Percentiles rank a stretch among this genome's conserved stretches.
These are phyloP conservation scores for Apocynum venetum DNA, from an alignment of 257 asterid genomes.

Conservation along the genomic window DNA sequence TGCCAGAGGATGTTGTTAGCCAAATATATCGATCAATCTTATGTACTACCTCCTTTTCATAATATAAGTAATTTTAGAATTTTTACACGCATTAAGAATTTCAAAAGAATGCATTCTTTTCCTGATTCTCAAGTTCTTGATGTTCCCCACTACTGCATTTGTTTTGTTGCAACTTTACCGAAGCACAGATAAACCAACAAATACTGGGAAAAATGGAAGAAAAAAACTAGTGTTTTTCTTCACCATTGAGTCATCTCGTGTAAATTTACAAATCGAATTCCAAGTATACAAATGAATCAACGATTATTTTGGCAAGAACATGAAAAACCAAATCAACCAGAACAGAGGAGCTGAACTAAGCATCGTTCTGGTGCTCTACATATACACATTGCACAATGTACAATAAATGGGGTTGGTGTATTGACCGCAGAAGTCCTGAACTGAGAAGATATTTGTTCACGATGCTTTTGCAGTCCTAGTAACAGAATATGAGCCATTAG, in stretches of 20 bases:
- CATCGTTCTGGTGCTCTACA: conserved; percentile 6
- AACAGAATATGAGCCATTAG: conserved; percentile 1
- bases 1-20: neutral
- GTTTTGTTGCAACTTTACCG: too few species aligned
- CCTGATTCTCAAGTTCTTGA: neutral
- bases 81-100: too few species aligned
- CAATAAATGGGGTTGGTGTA: neutral
- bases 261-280: neutral
- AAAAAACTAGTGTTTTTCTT: neutral
- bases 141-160: neutral
- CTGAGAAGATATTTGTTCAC: neutral
- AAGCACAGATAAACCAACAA: neutral
- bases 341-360: neutral
- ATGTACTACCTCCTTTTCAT: too few species aligned
- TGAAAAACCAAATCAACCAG: neutral
- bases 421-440: neutral
- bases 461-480: conserved; percentile 15
- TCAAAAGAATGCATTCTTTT: neutral
- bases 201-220: neutral
- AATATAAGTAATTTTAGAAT: too few species aligned
- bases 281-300: neutral
- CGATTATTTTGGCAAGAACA: neutral
- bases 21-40: too few species aligned
- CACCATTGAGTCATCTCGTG: neutral
- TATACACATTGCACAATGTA: conserved; percentile 8